These are phyloP conservation scores for Suillus spraguei DNA, from an alignment of 768 basidiomycete genomes.

Conservation along the genomic window DNA sequence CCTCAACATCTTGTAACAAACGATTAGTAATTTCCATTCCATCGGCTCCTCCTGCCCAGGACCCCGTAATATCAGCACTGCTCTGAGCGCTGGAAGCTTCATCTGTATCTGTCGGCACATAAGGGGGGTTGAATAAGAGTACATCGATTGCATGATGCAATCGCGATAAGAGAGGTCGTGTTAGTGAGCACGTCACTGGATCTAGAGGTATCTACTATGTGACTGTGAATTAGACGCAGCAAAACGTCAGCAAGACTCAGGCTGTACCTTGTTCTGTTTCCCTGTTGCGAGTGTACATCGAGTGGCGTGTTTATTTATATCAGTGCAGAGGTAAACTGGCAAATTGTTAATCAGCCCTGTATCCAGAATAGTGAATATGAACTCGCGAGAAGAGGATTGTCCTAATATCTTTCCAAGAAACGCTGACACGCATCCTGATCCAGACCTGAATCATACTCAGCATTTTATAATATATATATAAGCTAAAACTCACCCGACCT, in stretches of 20 bases:
- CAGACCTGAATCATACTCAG: slow-evolving; percentile 59
- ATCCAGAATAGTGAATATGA: background rate
- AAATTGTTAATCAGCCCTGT: slow-evolving; percentile 9
- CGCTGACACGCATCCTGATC: slow-evolving; percentile 89
- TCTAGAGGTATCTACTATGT: slow-evolving; percentile 60
- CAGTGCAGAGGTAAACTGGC: slow-evolving; percentile 82
- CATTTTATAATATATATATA: background rate
- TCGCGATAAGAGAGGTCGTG: slow-evolving; percentile 57
- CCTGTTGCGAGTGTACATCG: slow-evolving; percentile 70
- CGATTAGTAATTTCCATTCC: slow-evolving; percentile 86
- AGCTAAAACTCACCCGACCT: slow-evolving; percentile 73
- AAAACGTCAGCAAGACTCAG: background rate
- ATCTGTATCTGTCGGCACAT: slow-evolving; percentile 78
- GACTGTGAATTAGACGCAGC: background rate
- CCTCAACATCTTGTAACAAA: slow-evolving; percentile 60
- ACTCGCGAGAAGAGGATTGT: slow-evolving; percentile 56
- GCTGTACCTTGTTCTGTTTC: slow-evolving; percentile 64
- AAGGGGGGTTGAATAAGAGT: slow-evolving; percentile 95
- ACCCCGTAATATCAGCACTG: slow-evolving; percentile 60
- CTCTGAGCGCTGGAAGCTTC: slow-evolving; percentile 69
- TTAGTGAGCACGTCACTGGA: slow-evolving; percentile 65
- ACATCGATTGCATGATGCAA: slow-evolving; percentile 70
- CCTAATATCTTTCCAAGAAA: slow-evolving; percentile 80
- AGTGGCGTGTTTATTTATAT: slow-evolving; percentile 84
- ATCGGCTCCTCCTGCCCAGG: slow-evolving; percentile 90